Evolutionary conservation across 495 filamentous ascomycete genomes (phyloP).

Genomic region (Venustampulla echinocandica): DNA sequence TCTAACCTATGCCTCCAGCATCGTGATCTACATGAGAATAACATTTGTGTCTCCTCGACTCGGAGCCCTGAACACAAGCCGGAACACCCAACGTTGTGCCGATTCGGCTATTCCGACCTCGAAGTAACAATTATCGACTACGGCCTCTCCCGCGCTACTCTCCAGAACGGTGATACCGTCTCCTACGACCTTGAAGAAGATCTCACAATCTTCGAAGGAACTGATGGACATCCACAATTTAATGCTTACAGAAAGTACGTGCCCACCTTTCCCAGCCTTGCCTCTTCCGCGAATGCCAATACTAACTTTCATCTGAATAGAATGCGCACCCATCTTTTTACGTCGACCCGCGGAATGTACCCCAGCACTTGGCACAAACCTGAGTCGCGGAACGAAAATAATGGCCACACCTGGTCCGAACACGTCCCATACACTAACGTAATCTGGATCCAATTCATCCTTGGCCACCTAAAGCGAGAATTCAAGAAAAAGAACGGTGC

Average conservation of each 20-base stretch:
- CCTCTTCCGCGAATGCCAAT: background rate
- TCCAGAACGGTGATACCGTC: constrained; percentile 19
- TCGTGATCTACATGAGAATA: constrained; percentile 81
- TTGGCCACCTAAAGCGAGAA: constrained; percentile 16
- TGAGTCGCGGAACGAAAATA: constrained; percentile 15
- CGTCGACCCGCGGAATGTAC: constrained; percentile 26
- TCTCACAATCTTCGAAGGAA: constrained; percentile 34
- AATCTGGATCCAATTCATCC: constrained; percentile 42
- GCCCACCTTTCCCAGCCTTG: constrained; percentile 17
- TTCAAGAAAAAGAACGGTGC: background rate
- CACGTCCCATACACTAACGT: constrained; percentile 43
- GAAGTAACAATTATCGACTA: constrained; percentile 86
- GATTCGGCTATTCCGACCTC: constrained; percentile 57
- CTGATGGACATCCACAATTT: constrained; percentile 19
- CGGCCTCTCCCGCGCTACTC: constrained; percentile 62
- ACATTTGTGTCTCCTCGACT: constrained; percentile 60
- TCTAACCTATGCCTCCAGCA: constrained; percentile 38
- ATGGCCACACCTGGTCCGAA: constrained; percentile 20
- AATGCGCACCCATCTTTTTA: constrained; percentile 42
- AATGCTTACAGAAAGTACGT: constrained; percentile 25
- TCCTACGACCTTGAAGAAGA: constrained; percentile 46
- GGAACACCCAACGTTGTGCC: constrained; percentile 16
- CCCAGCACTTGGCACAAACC: constrained; percentile 28
- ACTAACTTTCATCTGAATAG: constrained; percentile 14
- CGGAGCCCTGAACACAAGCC: constrained; percentile 13